phyloP scores from a whole-genome alignment of 2,329 filamentous ascomycete species.

The Xylaria digitata region DNA sequence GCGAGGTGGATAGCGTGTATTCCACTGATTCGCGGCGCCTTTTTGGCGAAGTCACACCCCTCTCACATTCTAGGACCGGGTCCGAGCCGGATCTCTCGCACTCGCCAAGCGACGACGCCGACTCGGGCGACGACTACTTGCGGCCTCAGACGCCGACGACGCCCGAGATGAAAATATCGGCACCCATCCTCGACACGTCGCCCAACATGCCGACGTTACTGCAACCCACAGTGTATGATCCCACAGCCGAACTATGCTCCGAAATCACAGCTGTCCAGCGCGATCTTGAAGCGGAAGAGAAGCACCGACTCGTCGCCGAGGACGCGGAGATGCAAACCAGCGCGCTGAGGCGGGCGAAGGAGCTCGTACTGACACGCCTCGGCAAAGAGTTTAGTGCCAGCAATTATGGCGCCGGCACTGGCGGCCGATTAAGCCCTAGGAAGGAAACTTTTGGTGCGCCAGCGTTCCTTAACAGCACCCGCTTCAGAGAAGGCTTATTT shows the following conservation, averaged over 20 bases:
- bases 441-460: conserved; percentile 48
- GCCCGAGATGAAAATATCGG: conserved; percentile 55
- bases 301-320: conserved; percentile 66
- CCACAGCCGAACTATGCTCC: conserved; percentile 55
- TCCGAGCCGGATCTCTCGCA: conserved; percentile 49
- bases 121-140: conserved; percentile 49
- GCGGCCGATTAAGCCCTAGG: conserved; percentile 45
- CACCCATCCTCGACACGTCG: conserved; percentile 62
- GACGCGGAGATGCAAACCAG: conserved; percentile 65
- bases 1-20: conserved; percentile 48
- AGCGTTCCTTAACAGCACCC: conserved; percentile 51
- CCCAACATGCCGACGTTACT: conserved; percentile 62
- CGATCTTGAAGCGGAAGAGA: conserved; percentile 66
- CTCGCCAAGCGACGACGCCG: conserved; percentile 48
- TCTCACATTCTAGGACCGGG: conserved; percentile 41
- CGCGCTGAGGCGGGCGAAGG: conserved; percentile 68
- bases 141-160: conserved; percentile 47
- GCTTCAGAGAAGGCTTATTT: conserved; percentile 58
- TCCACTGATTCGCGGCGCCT: conserved; percentile 46
- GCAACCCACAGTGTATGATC: conserved; percentile 68
- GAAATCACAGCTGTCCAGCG: conserved; percentile 69
- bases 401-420: conserved; percentile 47
- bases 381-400: conserved; percentile 60
- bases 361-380: conserved; percentile 69
- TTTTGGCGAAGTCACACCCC: conserved; percentile 48